A percentile compares a stretch with the other conserved stretches of the same genome.
Conservation (phyloP, 768 basidiomycete species). For the Dictyophora rubrovolvata region DNA sequence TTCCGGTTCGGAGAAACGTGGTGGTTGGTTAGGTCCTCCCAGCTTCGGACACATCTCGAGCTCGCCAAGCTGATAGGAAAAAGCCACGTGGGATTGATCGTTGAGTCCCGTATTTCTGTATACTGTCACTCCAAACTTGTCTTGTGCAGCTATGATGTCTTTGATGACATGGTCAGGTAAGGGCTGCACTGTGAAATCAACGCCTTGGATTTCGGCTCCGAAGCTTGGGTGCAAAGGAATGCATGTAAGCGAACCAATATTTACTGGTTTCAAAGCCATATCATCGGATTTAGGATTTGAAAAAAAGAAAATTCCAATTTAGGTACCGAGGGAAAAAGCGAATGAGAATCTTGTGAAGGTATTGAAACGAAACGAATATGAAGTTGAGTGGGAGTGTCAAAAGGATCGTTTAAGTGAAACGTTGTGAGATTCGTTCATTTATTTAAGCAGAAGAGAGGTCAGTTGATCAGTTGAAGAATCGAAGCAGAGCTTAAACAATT, state of each 20-base stretch:
- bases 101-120: constrained; percentile 21
- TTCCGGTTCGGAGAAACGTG: constrained; percentile 15
- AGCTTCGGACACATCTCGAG: constrained; percentile 15
- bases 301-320: no score
- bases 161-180: constrained; percentile 15
- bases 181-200: constrained; percentile 19
- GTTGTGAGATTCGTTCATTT: not conserved
- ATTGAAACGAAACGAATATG: no score
- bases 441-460: not conserved
- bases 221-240: constrained; percentile 20
- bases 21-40: constrained; percentile 13
- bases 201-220: constrained; percentile 14
- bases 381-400: no score
- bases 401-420: no score
- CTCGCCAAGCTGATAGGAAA: constrained; percentile 17
- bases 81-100: constrained; percentile 18
- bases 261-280: constrained; percentile 4
- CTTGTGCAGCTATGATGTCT: constrained; percentile 13
- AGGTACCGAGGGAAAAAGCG: not conserved
- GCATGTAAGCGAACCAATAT: constrained; percentile 13
- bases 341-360: not conserved
- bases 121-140: constrained; percentile 18
- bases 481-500: not conserved
- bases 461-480: not conserved
- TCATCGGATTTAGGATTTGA: not conserved